Base-by-base conservation (phyloP, 2,329 filamentous ascomycete species). In the Sclerotiophoma versabilis region DNA sequence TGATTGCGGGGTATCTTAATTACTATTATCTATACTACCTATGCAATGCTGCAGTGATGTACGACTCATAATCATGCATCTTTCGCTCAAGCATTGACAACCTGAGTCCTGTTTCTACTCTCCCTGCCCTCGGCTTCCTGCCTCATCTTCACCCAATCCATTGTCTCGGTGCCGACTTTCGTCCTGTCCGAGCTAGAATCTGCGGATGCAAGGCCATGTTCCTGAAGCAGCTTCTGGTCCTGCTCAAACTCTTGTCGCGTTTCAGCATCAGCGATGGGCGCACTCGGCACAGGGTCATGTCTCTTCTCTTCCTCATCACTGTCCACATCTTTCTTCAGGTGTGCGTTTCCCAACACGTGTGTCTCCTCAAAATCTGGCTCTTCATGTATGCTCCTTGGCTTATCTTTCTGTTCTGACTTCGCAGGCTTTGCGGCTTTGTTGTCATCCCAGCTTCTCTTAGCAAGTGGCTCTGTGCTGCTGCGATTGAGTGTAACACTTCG, bases 401-500 rank as follows among this genome's bases (percentile, higher is more conserved):
- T 49, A 8, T 49, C 26, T 11, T 37, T 46, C 1, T 5, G 7
- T 14, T 41, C 33, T 3, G 45, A 12, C n/a, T 45, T 41, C n/a
- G 20, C 45, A 5, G 33, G 39, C 10, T 20, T 49, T 1, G 27
- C 12, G 4, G 17, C 14, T 1, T 15, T 54, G 26, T 7, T 29
- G 10, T 54, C 38, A 9, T 54, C 51, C 53, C 53, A 56, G n/a
- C 32, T 43, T 10, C 47, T 23, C 6, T 12, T 15, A 3, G 46
- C 32, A 2, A 56, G 41, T 15, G 65, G 65, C 10, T 62, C 59
- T 10, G 65, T 68, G 22, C 50, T 63, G 44, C 59, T 64, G n/a
- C 65, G 38, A 9, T 56, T 56, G 8, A 56, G 53, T 9, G 46
- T 37, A 2, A 30, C 29, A 19, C 36, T 37, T 12, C 53, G 19